A percentile compares a stretch with the other conserved stretches of the same genome.
phyloP scores from a whole-genome alignment of 106 monocot species.

The Alisma plantagoaquatica region DNA sequence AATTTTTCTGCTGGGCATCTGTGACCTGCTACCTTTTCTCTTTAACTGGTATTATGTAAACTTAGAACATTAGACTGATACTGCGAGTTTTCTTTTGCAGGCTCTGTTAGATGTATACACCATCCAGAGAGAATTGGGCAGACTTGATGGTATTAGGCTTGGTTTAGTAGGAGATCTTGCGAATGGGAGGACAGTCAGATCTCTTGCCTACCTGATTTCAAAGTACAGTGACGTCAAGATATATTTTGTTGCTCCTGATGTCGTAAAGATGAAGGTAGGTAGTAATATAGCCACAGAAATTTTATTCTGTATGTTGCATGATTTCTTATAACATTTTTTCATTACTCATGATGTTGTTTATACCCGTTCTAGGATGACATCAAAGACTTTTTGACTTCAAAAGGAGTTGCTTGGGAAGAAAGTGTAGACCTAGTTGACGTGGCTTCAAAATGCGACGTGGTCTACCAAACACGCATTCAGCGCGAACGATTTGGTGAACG shows the following conservation, averaged over 20 bases:
- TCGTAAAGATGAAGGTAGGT: conserved; percentile 98
- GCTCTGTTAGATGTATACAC: conserved; percentile 97
- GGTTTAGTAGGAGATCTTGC: conserved; percentile 96
- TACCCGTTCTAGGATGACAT: conserved; percentile 99
- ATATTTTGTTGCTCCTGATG: conserved; percentile 93
- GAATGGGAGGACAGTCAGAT: conserved; percentile 93
- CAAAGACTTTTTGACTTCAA: conserved; percentile 74
- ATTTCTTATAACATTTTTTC: too few species aligned
- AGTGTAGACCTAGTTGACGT: conserved; percentile 73
- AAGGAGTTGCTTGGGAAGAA: conserved; percentile 89
- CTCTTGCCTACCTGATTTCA: conserved; percentile 81
- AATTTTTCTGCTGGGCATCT: neutral
- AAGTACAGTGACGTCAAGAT: conserved; percentile 75
- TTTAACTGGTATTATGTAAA: neutral
- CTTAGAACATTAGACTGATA: neutral
- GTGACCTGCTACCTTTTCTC: neutral
- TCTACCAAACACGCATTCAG: conserved; percentile 96
- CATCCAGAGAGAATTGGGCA: conserved; percentile 88
- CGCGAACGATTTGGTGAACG: conserved; percentile 95
- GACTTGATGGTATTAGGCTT: conserved; percentile 79
- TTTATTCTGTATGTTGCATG: neutral
- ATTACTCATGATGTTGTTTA: too few species aligned
- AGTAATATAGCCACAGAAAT: too few species aligned
- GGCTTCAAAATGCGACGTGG: conserved; percentile 91
- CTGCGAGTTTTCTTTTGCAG: conserved; percentile 35